Conservation (phyloP, 2,329 filamentous ascomycete genomes). For the Metarhizium album region DNA sequence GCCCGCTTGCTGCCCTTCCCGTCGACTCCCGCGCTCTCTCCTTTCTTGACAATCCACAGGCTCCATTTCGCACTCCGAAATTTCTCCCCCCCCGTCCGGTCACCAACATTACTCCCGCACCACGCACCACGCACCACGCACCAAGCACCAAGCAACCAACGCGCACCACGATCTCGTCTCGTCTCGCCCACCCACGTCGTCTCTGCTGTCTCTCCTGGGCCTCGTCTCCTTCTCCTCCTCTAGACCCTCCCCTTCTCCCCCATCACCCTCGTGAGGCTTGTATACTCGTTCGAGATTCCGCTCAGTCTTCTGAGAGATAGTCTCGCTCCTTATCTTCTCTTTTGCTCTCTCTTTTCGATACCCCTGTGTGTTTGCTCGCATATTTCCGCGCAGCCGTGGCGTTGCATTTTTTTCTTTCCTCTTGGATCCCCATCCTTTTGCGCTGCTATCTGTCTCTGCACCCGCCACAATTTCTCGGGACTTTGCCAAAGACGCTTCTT, state of each 20-base stretch:
- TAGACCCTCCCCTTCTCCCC: background rate
- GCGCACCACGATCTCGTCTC: slow-evolving; percentile 10
- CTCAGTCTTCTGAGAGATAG: slow-evolving; percentile 1
- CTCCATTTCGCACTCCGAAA: slow-evolving; percentile 10
- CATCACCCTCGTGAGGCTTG: slow-evolving; percentile 4
- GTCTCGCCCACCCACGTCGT: slow-evolving; percentile 9
- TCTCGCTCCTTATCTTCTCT: slow-evolving; percentile 1
- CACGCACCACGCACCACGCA: background rate
- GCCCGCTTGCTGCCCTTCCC: slow-evolving; percentile 7
- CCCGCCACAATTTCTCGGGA: background rate
- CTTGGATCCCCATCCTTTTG: slow-evolving; percentile 3
- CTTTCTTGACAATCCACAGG: slow-evolving; percentile 9
- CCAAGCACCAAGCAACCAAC: background rate
- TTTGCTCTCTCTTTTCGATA: slow-evolving; percentile 7
- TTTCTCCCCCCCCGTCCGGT: slow-evolving; percentile 9
- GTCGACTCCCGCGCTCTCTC: slow-evolving; percentile 9
- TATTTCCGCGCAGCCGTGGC: slow-evolving; percentile 8
- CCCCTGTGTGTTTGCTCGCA: slow-evolving; percentile 9
- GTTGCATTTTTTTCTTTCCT: slow-evolving; percentile 7
- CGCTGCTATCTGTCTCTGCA: background rate
- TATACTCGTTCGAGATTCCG: background rate
- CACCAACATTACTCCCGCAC: no score
- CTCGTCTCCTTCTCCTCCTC: slow-evolving; percentile 4
- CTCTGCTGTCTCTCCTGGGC: slow-evolving; percentile 6
- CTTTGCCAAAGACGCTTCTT: background rate